Evolutionary conservation across 1,139 yeast genomes (phyloP).

Genomic region (Magnusiomyces suaveolens): DNA sequence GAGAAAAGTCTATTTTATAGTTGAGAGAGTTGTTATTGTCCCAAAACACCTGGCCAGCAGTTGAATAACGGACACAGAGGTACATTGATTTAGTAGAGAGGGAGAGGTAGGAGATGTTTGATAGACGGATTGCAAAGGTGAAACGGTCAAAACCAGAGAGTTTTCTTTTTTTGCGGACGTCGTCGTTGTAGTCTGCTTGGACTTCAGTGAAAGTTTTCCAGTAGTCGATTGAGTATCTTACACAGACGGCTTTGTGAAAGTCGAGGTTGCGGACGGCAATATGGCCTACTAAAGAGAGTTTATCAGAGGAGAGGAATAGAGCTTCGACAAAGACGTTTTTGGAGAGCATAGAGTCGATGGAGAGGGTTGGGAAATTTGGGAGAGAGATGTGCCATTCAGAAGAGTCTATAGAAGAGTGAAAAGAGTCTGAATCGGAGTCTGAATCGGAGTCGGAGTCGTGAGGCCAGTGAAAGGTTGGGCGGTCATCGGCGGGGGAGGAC

Average conservation of each 20-base stretch:
- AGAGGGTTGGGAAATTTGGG: slow-evolving; percentile 35
- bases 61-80: slow-evolving; percentile 52
- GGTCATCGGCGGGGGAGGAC: slow-evolving; percentile 41
- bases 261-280: slow-evolving; percentile 64
- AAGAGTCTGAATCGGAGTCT: no score
- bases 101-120: slow-evolving; percentile 28
- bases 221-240: slow-evolving; percentile 57
- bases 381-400: slow-evolving; percentile 43
- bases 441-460: slow-evolving; percentile 23
- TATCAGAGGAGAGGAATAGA: slow-evolving; percentile 49
- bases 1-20: slow-evolving; percentile 45
- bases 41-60: slow-evolving; percentile 54
- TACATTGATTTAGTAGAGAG: slow-evolving; percentile 31
- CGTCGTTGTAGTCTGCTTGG: slow-evolving; percentile 54
- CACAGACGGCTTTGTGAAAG: slow-evolving; percentile 51
- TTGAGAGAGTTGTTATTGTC: slow-evolving; percentile 59
- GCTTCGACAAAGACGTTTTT: slow-evolving; percentile 52
- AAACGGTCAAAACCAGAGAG: slow-evolving; percentile 36
- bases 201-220: slow-evolving; percentile 70
- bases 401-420: slow-evolving; percentile 18
- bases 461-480: slow-evolving; percentile 27
- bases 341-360: slow-evolving; percentile 20
- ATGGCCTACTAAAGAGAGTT: slow-evolving; percentile 53
- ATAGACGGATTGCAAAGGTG: slow-evolving; percentile 38
- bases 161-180: slow-evolving; percentile 40